phyloP scores from a whole-genome alignment of 768 basidiomycete species.

The Galerina sulciceps region DNA sequence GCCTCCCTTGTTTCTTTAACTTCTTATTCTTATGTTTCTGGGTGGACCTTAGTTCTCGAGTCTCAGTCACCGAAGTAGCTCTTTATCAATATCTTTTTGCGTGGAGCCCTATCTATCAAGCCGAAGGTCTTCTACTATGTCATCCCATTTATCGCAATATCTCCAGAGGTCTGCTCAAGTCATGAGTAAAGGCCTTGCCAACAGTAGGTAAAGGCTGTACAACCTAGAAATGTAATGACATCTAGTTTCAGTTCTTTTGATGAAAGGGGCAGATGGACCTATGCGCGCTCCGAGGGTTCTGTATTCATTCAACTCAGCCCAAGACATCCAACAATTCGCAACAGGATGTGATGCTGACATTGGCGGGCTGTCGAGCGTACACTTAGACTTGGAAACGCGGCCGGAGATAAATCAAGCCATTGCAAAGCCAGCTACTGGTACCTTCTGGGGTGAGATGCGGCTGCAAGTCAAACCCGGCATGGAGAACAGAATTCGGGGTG shows the following conservation, averaged over 20 bases:
- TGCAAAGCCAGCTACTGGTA: constrained; percentile 56
- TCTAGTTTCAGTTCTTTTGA: constrained; percentile 58
- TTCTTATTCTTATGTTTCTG: no score
- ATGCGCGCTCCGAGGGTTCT: constrained; percentile 65
- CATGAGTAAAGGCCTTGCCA: constrained; percentile 35
- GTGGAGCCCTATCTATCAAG: background rate
- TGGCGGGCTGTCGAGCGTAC: constrained; percentile 80
- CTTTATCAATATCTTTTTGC: background rate
- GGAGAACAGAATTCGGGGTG: constrained; percentile 73
- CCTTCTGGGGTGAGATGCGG: constrained; percentile 83
- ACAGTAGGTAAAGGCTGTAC: constrained; percentile 30
- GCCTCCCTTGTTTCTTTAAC: background rate
- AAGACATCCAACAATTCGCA: constrained; percentile 66
- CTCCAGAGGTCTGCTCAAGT: constrained; percentile 44
- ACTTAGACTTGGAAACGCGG: constrained; percentile 70
- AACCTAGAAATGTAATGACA: background rate
- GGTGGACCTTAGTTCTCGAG: no score
- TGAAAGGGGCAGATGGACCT: constrained; percentile 76
- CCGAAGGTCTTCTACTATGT: constrained; percentile 24
- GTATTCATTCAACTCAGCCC: constrained; percentile 62
- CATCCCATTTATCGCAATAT: constrained; percentile 39
- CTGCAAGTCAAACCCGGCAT: constrained; percentile 70
- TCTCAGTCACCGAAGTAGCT: no score
- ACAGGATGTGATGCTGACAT: constrained; percentile 89
- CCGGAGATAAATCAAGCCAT: constrained; percentile 48